Conservation (phyloP, 2,329 filamentous ascomycete species). For the Metarhizium robertsii region DNA sequence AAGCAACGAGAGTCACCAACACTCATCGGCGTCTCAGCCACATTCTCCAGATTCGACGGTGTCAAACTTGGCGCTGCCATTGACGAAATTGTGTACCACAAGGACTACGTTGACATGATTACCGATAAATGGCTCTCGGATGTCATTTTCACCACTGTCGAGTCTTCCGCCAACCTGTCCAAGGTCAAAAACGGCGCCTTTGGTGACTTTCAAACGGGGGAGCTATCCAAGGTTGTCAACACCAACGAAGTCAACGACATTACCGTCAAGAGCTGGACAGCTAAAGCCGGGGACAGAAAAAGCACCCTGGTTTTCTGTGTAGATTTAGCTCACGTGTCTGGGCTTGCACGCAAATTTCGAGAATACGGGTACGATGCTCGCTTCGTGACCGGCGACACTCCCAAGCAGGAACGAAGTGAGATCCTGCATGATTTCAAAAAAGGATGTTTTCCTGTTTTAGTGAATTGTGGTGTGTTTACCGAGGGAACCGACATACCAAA, state of each 20-base stretch:
- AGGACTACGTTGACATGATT: slow-evolving; percentile 60
- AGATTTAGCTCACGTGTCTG: slow-evolving; percentile 71
- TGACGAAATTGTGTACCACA: slow-evolving; percentile 94
- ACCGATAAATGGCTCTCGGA: slow-evolving; percentile 85
- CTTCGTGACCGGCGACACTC: slow-evolving; percentile 78
- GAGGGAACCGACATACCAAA: slow-evolving; percentile 98
- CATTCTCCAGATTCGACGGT: slow-evolving; percentile 70
- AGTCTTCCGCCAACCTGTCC: slow-evolving; percentile 71
- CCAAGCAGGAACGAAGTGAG: slow-evolving; percentile 55
- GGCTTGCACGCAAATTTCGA: slow-evolving; percentile 68
- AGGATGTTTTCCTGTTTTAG: slow-evolving; percentile 71
- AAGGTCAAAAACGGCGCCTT: slow-evolving; percentile 48
- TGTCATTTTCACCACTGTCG: slow-evolving; percentile 89
- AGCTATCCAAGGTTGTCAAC: slow-evolving; percentile 79
- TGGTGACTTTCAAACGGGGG: slow-evolving; percentile 71
- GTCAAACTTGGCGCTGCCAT: slow-evolving; percentile 74
- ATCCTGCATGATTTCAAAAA: slow-evolving; percentile 67
- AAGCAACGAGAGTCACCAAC: slow-evolving; percentile 40
- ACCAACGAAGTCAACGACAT: slow-evolving; percentile 73
- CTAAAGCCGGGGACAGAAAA: slow-evolving; percentile 61
- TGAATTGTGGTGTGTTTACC: slow-evolving; percentile 95
- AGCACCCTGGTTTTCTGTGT: slow-evolving; percentile 94
- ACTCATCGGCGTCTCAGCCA: slow-evolving; percentile 85
- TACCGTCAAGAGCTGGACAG: slow-evolving; percentile 77
- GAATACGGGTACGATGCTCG: slow-evolving; percentile 70